Evolutionary conservation across 164 flowering plant genomes (phyloP).

Genomic region (Tetrastigma voinierianum): DNA sequence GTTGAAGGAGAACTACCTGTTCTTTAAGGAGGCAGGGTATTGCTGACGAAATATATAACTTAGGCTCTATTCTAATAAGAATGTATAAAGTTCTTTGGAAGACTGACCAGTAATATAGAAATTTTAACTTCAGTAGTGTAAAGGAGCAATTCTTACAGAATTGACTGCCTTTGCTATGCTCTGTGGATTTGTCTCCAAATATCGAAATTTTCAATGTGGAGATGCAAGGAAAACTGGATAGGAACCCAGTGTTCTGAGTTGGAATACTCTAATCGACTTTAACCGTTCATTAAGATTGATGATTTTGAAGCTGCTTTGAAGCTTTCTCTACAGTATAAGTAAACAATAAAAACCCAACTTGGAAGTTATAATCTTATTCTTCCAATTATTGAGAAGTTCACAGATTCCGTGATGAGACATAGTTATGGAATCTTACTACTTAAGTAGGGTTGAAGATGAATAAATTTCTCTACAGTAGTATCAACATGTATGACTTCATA

Average conservation of each 20-base stretch:
- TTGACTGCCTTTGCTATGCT: constrained; percentile 27
- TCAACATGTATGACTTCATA: constrained; percentile 27
- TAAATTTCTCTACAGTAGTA: constrained; percentile 21
- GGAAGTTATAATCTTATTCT: constrained; percentile 14
- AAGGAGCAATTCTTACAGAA: constrained; percentile 26
- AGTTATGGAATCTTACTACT: constrained; percentile 22
- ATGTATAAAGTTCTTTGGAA: constrained; percentile 24
- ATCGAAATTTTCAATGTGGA: constrained; percentile 14
- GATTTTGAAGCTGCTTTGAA: constrained; percentile 23
- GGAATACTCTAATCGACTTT: constrained; percentile 24
- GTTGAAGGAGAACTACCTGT: constrained; percentile 20
- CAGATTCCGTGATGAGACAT: constrained; percentile 18
- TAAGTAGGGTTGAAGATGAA: constrained; percentile 16
- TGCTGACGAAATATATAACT: constrained; percentile 2
- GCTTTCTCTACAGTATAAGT: constrained; percentile 18
- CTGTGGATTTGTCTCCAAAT: constrained; percentile 9
- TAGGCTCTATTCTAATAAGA: constrained; percentile 17
- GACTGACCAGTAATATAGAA: constrained; percentile 15
- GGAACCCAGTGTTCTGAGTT: constrained; percentile 18
- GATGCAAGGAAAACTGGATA: constrained; percentile 21
- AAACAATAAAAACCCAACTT: constrained; percentile 18
- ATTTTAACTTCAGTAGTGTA: constrained; percentile 7
- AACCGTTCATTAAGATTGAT: constrained; percentile 15
- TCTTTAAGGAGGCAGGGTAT: constrained; percentile 9
- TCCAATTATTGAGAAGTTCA: constrained; percentile 12